Evolutionary conservation across 108 stramenopile species (phyloP).

Genomic region (Cyclostephanos invisitatus): DNA sequence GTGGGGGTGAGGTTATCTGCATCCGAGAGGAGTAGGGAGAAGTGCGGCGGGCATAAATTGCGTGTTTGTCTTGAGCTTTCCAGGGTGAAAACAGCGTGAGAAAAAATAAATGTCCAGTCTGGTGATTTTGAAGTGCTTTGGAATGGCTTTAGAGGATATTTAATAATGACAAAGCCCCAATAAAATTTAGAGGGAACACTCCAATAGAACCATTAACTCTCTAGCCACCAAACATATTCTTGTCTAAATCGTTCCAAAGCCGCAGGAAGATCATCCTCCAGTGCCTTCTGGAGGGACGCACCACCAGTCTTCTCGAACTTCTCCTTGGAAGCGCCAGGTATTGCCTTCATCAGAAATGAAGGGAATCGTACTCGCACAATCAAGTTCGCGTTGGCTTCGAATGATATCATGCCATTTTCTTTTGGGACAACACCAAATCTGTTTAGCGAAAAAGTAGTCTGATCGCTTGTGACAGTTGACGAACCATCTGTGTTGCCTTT

Average conservation of each 20-base stretch:
- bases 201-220: constrained; percentile 3
- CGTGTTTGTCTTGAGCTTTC: too few relatives aligned
- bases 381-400: constrained; percentile 36
- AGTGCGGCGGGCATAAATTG: too few relatives aligned
- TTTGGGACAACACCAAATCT: constrained; percentile 19
- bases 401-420: constrained; percentile 29
- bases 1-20: too few relatives aligned
- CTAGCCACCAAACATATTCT: constrained; percentile 30
- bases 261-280: constrained; percentile 35
- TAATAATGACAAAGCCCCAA: too few relatives aligned
- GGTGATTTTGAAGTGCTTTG: too few relatives aligned
- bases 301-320: constrained; percentile 39
- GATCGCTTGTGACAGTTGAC: background rate
- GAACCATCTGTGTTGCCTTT: constrained; percentile 13
- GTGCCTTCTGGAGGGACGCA: constrained; percentile 28
- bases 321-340: constrained; percentile 37
- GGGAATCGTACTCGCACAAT: constrained; percentile 32
- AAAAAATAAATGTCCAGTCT: too few relatives aligned
- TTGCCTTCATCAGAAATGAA: constrained; percentile 36
- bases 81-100: too few relatives aligned
- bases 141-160: too few relatives aligned
- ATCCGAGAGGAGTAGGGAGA: too few relatives aligned
- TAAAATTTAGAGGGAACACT: too few relatives aligned
- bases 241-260: constrained; percentile 31
- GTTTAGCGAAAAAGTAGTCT: constrained; percentile 38